Conservation (phyloP, 1,139 yeast species). For the Pichia sp. region DNA sequence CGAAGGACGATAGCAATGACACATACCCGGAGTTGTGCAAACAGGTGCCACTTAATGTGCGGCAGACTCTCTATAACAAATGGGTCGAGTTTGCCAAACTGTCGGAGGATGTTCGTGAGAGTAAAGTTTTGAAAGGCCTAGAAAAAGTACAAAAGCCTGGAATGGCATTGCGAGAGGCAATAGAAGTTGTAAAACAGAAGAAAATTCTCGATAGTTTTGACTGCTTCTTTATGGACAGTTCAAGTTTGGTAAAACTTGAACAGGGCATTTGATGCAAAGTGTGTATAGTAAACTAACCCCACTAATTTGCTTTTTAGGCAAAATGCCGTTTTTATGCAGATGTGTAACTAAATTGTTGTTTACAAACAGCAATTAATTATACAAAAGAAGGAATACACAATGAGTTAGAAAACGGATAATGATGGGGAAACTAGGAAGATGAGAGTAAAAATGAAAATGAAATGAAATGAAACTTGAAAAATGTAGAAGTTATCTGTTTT, state of each 20-base stretch:
- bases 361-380: not conserved
- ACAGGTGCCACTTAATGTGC: not conserved
- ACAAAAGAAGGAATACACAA: not conserved
- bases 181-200: not conserved
- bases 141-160: not conserved
- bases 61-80: conserved; percentile 6
- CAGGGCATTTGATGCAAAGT: not conserved
- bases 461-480: not conserved
- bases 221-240: conserved; percentile 1
- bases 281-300: not conserved
- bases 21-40: conserved; percentile 6
- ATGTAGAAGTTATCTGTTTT: not conserved
- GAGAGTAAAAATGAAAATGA: not conserved
- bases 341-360: not conserved
- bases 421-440: not conserved
- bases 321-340: not conserved
- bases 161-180: not conserved
- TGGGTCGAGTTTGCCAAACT: conserved; percentile 3
- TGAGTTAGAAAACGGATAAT: not conserved
- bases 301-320: not conserved
- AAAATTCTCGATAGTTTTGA: conserved; percentile 1
- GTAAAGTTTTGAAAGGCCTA: not conserved
- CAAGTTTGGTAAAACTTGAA: not conserved
- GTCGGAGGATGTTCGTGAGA: not conserved
- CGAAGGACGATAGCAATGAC: not conserved